Conservation (phyloP, 805 yeast genomes). For the Wickerhamia fluorescens region DNA sequence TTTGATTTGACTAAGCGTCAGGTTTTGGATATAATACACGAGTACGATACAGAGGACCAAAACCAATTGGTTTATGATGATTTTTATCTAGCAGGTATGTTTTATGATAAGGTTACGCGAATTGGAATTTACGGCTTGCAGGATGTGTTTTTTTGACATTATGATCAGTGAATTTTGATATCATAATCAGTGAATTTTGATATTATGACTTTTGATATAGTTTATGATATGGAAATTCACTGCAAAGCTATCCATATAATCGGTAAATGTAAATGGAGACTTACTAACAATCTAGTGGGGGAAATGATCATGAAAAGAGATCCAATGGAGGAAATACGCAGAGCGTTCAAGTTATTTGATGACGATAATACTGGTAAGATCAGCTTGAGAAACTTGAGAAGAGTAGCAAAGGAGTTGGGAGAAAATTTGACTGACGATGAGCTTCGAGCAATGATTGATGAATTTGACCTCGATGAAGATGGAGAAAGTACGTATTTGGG, state of each 20-base stretch:
- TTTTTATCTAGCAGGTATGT: constrained; percentile 66
- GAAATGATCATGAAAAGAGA: constrained; percentile 80
- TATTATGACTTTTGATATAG: too few relatives aligned
- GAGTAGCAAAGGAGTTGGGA: constrained; percentile 89
- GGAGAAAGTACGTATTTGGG: constrained; percentile 60
- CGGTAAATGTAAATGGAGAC: too few relatives aligned
- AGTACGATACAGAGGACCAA: constrained; percentile 72
- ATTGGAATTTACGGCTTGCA: neutral
- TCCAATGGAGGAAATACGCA: constrained; percentile 82
- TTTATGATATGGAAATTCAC: too few relatives aligned
- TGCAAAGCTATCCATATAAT: too few relatives aligned
- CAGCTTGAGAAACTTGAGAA: constrained; percentile 67
- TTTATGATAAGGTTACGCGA: neutral
- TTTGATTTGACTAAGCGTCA: constrained; percentile 75
- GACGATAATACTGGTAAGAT: constrained; percentile 85
- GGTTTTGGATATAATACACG: constrained; percentile 68
- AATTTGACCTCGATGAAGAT: constrained; percentile 92
- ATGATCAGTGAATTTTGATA: too few relatives aligned
- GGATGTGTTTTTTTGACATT: too few relatives aligned
- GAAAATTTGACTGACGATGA: constrained; percentile 91
- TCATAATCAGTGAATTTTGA: neutral
- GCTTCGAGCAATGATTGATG: constrained; percentile 93
- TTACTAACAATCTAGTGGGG: constrained; percentile 47
- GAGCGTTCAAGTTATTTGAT: constrained; percentile 88
- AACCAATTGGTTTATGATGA: constrained; percentile 72